Conservation (phyloP, 78 protist species). For the Polysphondylium violaceum region DNA sequence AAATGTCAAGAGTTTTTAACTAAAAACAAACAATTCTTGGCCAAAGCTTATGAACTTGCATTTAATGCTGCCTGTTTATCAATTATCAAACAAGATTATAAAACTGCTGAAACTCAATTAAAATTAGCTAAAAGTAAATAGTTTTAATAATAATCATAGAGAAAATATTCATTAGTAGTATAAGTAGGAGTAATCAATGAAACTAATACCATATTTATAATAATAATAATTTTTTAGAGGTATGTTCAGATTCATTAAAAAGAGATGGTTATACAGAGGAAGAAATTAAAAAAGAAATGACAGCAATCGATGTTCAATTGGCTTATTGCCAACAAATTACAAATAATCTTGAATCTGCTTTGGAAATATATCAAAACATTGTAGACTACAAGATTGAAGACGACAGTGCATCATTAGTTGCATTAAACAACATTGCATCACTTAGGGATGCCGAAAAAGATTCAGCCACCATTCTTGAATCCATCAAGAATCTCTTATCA, state of each 20-base stretch:
- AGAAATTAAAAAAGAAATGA: constrained; percentile 50
- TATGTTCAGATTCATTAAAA: constrained; percentile 62
- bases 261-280: constrained; percentile 64
- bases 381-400: constrained; percentile 7
- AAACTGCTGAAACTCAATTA: constrained; percentile 77
- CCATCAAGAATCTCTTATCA: constrained; percentile 12
- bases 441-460: background rate
- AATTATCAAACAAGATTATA: constrained; percentile 29
- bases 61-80: constrained; percentile 68
- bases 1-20: constrained; percentile 64
- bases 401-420: constrained; percentile 55
- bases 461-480: background rate
- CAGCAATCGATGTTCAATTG: constrained; percentile 45
- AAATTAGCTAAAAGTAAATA: constrained; percentile 68
- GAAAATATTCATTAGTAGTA: background rate
- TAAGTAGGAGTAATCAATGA: no score
- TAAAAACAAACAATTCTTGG: constrained; percentile 16
- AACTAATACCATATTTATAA: no score
- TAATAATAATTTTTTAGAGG: constrained; percentile 18
- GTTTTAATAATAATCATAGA: background rate
- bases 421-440: constrained; percentile 1
- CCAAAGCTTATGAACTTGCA: constrained; percentile 66
- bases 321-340: constrained; percentile 64
- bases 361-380: constrained; percentile 22
- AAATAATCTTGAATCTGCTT: constrained; percentile 14